These are phyloP conservation scores for Melanopsichium pennsylvanicum DNA, from an alignment of 1,284 basidiomycete species.

Conservation along the genomic window DNA sequence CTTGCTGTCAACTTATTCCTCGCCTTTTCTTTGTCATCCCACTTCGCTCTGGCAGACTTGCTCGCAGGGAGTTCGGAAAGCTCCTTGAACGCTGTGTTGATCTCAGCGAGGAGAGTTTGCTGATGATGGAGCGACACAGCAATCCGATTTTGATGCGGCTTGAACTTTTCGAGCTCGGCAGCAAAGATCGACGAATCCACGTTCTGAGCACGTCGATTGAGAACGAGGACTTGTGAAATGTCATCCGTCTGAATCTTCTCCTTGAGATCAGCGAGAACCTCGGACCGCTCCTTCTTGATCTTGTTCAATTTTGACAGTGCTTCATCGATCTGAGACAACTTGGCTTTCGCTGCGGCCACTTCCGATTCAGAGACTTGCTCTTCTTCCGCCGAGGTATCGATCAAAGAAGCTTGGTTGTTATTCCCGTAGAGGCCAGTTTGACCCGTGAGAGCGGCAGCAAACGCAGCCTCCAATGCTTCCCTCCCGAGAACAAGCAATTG, in stretches of 20 bases:
- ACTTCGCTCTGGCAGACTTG: conserved; percentile 74
- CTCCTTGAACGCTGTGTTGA: conserved; percentile 39
- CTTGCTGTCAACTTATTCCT: conserved; percentile 78
- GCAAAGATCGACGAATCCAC: conserved; percentile 89
- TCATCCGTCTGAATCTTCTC: conserved; percentile 97
- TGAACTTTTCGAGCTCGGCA: conserved; percentile 92
- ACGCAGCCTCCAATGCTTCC: conserved; percentile 75
- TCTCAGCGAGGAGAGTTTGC: conserved; percentile 71
- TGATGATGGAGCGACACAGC: conserved; percentile 80
- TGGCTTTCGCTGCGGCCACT: conserved; percentile 29
- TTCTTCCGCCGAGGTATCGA: conserved; percentile 49
- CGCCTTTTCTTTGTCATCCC: conserved; percentile 77
- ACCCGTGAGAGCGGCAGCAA: conserved; percentile 69
- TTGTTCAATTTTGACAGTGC: conserved; percentile 50
- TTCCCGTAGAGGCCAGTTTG: conserved; percentile 36
- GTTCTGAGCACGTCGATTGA: conserved; percentile 84
- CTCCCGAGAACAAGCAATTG: conserved; percentile 71
- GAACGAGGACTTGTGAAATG: conserved; percentile 89
- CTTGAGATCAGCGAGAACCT: conserved; percentile 90
- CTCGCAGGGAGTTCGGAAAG: conserved; percentile 55
- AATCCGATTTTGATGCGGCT: conserved; percentile 84
- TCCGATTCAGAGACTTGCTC: conserved; percentile 38
- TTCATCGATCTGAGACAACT: conserved; percentile 49
- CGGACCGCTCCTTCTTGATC: conserved; percentile 74
- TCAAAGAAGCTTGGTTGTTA: conserved; percentile 24